phyloP scores from a whole-genome alignment of 2,329 filamentous ascomycete genomes.

The Elsinoe arachidis region DNA sequence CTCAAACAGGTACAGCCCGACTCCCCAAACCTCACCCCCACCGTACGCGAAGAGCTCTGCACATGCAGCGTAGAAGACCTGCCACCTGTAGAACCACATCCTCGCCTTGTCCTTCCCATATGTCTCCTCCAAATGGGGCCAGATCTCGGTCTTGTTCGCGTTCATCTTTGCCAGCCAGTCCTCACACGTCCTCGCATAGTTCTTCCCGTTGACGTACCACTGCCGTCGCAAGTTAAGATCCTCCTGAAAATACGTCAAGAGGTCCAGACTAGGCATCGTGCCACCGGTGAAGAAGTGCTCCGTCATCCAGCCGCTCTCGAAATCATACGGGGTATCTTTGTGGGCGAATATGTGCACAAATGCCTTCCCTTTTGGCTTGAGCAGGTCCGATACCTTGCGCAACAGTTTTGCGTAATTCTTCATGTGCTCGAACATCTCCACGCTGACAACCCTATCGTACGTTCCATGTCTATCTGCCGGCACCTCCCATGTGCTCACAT shows the following conservation, averaged over 20 bases:
- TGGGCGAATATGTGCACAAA: constrained; percentile 64
- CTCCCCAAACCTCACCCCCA: constrained; percentile 59
- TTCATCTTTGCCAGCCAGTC: constrained; percentile 57
- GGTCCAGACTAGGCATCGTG: constrained; percentile 60
- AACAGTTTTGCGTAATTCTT: constrained; percentile 64
- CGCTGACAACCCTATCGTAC: constrained; percentile 59
- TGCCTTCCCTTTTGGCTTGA: constrained; percentile 56
- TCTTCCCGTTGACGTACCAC: constrained; percentile 62
- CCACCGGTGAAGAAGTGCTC: constrained; percentile 65
- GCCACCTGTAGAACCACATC: constrained; percentile 62
- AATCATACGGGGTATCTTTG: constrained; percentile 58
- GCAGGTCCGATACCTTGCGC: constrained; percentile 50
- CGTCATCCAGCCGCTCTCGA: constrained; percentile 66
- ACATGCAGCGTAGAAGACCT: constrained; percentile 65
- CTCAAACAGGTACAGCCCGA: constrained; percentile 58
- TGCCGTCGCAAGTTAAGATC: constrained; percentile 52
- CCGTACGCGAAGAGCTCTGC: constrained; percentile 60
- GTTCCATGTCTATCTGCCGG: constrained; percentile 22
- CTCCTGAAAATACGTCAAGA: constrained; percentile 58
- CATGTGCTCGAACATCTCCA: constrained; percentile 70
- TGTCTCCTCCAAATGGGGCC: constrained; percentile 56
- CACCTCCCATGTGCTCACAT: constrained; percentile 60
- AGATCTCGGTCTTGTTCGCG: constrained; percentile 50
- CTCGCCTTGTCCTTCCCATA: constrained; percentile 53
- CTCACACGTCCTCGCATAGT: constrained; percentile 64